Conservation (phyloP, 371 early-diverging fungal species). For the Sporodiniella umbellata region DNA sequence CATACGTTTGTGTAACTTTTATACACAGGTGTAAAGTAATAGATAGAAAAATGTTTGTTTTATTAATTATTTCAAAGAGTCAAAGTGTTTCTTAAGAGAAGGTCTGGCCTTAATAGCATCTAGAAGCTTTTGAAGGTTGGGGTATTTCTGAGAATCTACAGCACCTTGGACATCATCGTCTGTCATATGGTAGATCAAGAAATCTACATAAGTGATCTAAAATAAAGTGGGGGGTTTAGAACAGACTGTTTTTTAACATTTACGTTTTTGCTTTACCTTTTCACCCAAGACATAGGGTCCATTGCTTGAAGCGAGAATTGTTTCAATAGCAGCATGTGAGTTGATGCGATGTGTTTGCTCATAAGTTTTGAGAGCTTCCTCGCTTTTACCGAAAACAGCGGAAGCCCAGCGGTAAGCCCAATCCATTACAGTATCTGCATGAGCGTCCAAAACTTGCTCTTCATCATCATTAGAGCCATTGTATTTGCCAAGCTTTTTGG, state of each 20-base stretch:
- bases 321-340: constrained; percentile 1
- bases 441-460: constrained; percentile 14
- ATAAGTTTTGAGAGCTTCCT: constrained; percentile 8
- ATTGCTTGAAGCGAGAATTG: constrained; percentile 3
- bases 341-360: not conserved
- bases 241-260: too few relatives aligned
- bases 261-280: not conserved
- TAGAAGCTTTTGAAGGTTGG: constrained; percentile 6
- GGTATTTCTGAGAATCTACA: not conserved
- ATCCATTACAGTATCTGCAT: constrained; percentile 13
- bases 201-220: constrained; percentile 27
- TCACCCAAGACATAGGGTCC: constrained; percentile 27
- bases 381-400: not conserved
- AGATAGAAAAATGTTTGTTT: too few relatives aligned
- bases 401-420: constrained; percentile 5
- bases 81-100: constrained; percentile 5
- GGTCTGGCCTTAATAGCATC: constrained; percentile 14
- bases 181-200: constrained; percentile 17
- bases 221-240: not conserved
- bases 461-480: constrained; percentile 21
- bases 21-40: too few relatives aligned
- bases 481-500: constrained; percentile 25
- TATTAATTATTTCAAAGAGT: not conserved
- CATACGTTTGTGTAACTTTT: not conserved
- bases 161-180: constrained; percentile 10